phyloP scores from a whole-genome alignment of 257 asterid genomes.

The Craterostigma plantagineum region DNA sequence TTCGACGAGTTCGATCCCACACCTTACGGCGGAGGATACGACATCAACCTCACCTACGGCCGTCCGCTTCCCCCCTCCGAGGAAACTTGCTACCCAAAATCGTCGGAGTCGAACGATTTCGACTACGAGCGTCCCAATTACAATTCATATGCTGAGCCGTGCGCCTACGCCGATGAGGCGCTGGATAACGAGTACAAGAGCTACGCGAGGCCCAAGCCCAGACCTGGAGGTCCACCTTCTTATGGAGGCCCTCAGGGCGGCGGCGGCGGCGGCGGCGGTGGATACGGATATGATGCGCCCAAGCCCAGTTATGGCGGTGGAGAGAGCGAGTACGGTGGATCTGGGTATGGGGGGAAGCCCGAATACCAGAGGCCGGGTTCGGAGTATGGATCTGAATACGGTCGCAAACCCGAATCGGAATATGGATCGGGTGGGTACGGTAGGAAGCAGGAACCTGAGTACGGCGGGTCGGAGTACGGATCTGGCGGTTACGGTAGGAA shows the following conservation, averaged over 20 bases:
- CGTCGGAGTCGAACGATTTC: slow-evolving; percentile 36
- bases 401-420: slow-evolving; percentile 6
- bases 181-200: slow-evolving; percentile 68
- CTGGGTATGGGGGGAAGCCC: slow-evolving; percentile 12
- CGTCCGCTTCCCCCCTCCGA: no score
- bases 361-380: slow-evolving; percentile 8
- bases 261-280: slow-evolving; percentile 15
- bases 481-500: slow-evolving; percentile 16
- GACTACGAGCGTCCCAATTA: slow-evolving; percentile 78
- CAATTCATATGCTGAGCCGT: slow-evolving; percentile 53
- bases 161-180: slow-evolving; percentile 60
- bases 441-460: no score
- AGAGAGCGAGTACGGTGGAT: slow-evolving; percentile 13
- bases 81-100: slow-evolving; percentile 34
- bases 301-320: slow-evolving; percentile 15
- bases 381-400: slow-evolving; percentile 9
- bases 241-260: slow-evolving; percentile 12
- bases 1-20: no score
- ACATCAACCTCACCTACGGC: no score
- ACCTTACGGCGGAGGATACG: no score
- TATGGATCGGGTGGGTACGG: no score
- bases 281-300: slow-evolving; percentile 13
- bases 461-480: no score
- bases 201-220: slow-evolving; percentile 49
- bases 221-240: slow-evolving; percentile 18